Evolutionary conservation across 768 basidiomycete species (phyloP).

Genomic region (Boletellus sp.): DNA sequence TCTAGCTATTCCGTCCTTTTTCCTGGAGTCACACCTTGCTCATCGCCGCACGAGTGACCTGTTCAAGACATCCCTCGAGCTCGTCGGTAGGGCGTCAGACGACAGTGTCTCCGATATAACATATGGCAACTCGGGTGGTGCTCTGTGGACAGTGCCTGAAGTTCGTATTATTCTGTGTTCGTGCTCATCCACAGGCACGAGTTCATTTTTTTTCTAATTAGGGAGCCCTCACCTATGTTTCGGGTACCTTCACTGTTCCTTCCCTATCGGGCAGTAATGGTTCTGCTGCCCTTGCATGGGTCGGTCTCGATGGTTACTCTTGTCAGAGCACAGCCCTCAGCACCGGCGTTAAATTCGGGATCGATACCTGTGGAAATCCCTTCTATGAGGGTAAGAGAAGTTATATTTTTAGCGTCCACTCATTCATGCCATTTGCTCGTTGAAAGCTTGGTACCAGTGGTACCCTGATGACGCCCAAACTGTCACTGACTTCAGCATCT

Average conservation of each 20-base stretch:
- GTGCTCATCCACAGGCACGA: no score
- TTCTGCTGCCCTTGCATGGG: not conserved
- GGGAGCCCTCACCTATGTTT: not conserved
- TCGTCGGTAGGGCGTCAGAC: no score
- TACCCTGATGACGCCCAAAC: not conserved
- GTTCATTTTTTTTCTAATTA: not conserved
- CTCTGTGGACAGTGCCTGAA: no score
- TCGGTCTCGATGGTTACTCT: not conserved
- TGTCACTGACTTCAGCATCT: not conserved
- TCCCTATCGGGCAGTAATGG: not conserved
- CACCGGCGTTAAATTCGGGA: not conserved
- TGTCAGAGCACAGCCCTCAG: not conserved
- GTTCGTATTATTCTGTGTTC: no score
- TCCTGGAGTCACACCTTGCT: no score
- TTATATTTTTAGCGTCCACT: not conserved
- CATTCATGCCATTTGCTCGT: no score
- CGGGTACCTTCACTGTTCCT: not conserved
- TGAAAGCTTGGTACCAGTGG: constrained; percentile 8
- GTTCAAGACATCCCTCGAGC: no score
- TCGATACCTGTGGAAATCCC: not conserved
- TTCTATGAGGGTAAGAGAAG: not conserved
- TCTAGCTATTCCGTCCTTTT: no score
- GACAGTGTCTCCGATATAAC: no score
- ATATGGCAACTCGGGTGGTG: no score
- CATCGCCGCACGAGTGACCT: no score